Base-by-base conservation (phyloP, 2,329 filamentous ascomycete genomes). In the Trichoderma koningii region DNA sequence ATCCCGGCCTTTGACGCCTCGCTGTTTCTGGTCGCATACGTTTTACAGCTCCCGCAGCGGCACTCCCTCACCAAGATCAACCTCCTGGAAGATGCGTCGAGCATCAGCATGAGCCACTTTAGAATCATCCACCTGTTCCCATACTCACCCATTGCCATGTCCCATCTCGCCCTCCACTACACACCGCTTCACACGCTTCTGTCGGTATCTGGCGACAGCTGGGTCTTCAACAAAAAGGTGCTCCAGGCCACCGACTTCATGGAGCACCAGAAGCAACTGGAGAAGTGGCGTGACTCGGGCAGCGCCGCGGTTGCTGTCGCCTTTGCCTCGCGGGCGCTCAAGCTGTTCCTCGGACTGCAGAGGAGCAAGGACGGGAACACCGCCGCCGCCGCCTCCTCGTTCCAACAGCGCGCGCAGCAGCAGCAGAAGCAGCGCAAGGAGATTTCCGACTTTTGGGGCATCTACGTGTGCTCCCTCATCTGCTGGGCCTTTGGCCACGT, bases 181-280 rank as follows among this genome's bases (percentile, higher is more conserved):
- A 86, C 85, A 0, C 85, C 85, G n/a, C 79, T 88, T 5, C 80
- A 82, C 67, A 81, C 82, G 68, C 79, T 87, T 0, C 78, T 88
- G 19, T 83, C 84, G 12, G 83, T 87, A 7, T 82, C 82, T 30
- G 85, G 85, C 55, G 81, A 87, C 67, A 84, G 80, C 60, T 87
- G 84, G 84, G 76, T 85, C 21, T 86, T 87, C 70, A 80, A 81
- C 57, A 79, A 81, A 63, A 87, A 87, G 69, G 74, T 87, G 5
- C 72, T 79, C 2, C 74, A 78, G 5, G 72, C 74, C 2, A 75
- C 76, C 28, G 71, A 76, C 12, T 87, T 83, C 68, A 69, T 75
- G 51, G 78, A 81, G 67, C 80, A 84, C 66, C 79, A 83, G 71
- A 75, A 73, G 61, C 78, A 78, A 19, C 76, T 87, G 3, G 75